A percentile compares a stretch with the other conserved stretches of the same genome.
Evolutionary conservation across 768 basidiomycete genomes (phyloP).

Genomic region (Phylloporus scabripes): DNA sequence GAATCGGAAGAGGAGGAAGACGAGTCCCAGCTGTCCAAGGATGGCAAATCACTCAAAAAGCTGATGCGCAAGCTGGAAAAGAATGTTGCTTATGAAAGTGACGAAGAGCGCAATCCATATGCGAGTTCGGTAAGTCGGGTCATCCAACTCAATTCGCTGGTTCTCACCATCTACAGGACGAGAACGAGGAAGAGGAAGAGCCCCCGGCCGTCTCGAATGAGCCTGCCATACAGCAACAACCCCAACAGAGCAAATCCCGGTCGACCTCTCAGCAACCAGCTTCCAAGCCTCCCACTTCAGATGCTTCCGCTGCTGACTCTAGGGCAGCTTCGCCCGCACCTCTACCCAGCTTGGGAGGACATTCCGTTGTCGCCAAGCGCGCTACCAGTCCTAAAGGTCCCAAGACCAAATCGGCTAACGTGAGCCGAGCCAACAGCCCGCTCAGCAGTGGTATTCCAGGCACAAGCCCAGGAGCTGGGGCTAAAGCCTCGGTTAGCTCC

Average conservation of each 20-base stretch:
- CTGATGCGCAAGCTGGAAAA: slow-evolving; percentile 81
- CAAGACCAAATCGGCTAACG: slow-evolving; percentile 45
- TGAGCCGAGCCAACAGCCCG: slow-evolving; percentile 57
- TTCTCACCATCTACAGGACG: slow-evolving; percentile 38
- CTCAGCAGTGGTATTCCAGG: slow-evolving; percentile 31
- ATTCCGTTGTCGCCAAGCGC: slow-evolving; percentile 75
- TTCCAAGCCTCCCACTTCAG: slow-evolving; percentile 30
- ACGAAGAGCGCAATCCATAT: slow-evolving; percentile 78
- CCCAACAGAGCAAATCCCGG: slow-evolving; percentile 43
- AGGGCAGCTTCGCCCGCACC: slow-evolving; percentile 51
- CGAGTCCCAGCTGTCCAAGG: slow-evolving; percentile 52
- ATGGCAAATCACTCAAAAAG: slow-evolving; percentile 80
- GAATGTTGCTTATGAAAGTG: slow-evolving; percentile 74
- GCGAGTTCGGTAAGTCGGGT: slow-evolving; percentile 57
- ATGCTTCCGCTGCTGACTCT: slow-evolving; percentile 35
- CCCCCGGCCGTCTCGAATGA: slow-evolving; percentile 36
- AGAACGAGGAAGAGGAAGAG: slow-evolving; percentile 75
- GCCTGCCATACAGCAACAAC: slow-evolving; percentile 38
- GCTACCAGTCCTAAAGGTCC: slow-evolving; percentile 77
- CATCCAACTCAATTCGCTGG: neutral
- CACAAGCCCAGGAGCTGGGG: slow-evolving; percentile 41
- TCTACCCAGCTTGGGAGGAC: slow-evolving; percentile 58
- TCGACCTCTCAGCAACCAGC: slow-evolving; percentile 35
- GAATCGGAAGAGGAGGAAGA: slow-evolving; percentile 74
- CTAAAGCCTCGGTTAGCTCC: slow-evolving; percentile 12